phyloP scores from a whole-genome alignment of 2,329 filamentous ascomycete genomes.

The Celoporthe dispersa region DNA sequence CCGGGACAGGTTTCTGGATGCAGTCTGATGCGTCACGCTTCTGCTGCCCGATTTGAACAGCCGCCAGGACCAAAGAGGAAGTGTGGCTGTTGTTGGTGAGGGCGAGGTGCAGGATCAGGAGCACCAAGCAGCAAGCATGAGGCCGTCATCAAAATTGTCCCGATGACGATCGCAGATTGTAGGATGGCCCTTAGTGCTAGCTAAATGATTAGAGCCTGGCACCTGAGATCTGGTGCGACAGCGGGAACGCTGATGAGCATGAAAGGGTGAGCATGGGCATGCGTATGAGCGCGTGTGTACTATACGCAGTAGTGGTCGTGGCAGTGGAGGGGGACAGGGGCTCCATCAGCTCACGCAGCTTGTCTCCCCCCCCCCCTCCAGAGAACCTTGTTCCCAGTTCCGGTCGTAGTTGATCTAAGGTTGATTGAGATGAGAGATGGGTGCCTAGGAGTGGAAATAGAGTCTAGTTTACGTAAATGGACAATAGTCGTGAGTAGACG shows the following conservation, averaged over 20 bases:
- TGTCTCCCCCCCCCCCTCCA: not conserved
- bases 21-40: not conserved
- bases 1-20: not conserved
- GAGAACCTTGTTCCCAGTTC: not conserved
- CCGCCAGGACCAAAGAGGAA: not conserved
- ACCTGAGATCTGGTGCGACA: slow-evolving; percentile 15
- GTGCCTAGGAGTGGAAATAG: not conserved
- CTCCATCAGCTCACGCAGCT: slow-evolving; percentile 7
- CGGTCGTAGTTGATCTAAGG: not conserved
- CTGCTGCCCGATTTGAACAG: not conserved
- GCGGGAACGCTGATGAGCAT: slow-evolving; percentile 4
- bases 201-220: not conserved
- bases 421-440: not conserved
- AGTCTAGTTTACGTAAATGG: not conserved
- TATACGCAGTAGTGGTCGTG: not conserved
- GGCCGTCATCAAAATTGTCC: slow-evolving; percentile 7
- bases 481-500: not conserved
- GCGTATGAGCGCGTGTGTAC: not conserved
- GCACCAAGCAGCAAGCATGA: slow-evolving; percentile 4
- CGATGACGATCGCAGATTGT: slow-evolving; percentile 3
- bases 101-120: not conserved
- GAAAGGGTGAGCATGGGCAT: not conserved
- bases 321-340: not conserved
- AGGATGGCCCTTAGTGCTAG: not conserved
- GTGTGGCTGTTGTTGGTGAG: not conserved